Base-by-base conservation (phyloP, 257 asterid genomes). In the Schizonepeta tenuifolia region DNA sequence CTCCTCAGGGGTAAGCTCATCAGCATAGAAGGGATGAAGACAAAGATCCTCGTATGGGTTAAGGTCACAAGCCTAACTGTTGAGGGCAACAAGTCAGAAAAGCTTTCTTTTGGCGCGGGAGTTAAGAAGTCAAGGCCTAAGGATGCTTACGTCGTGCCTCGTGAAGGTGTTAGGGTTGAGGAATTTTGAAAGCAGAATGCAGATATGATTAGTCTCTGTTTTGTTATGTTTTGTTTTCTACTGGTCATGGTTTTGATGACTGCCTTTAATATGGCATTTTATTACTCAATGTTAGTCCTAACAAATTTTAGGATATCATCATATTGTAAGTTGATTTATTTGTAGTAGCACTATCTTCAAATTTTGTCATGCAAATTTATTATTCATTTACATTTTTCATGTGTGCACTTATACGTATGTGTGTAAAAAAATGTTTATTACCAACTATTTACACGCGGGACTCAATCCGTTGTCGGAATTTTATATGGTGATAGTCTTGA, bases 1-100 rank as follows among this genome's bases (percentile, higher is more conserved):
- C 82, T 92, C 43, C 82, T 80, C n/a, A 87, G 87, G 79, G 96
- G 92, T 66, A 92, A 85, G 83, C 89, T 92, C 17, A 80, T 83
- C 54, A 87, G 86, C 8, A 65, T 92, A 13, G 93, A 92, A 77
- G 98, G 98, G 31, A 88, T 92, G 94, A 92, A 90, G 78, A 90
- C 84, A 7, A 90, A 90, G 80, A 85, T 89, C 69, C 62, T 88
- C 21, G 89, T 90, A 22, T 92, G 98, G 98, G 91, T 83, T 61
- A 92, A 90, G 80, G 87, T 92, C 66, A 87, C 96, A 7, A 83
- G 75, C 46, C 79, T 87, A 36, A 77, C 84, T 2, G 79, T 87
- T 5, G 97, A 92, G 71, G 92, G 95, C 49, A 74, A 71, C 76
- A 90, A 69, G 79, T 82, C 89, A 5, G 95, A 87, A 56, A 91